phyloP scores from a whole-genome alignment of 2,329 filamentous ascomycete genomes.

The Talaromyces verruculosus region DNA sequence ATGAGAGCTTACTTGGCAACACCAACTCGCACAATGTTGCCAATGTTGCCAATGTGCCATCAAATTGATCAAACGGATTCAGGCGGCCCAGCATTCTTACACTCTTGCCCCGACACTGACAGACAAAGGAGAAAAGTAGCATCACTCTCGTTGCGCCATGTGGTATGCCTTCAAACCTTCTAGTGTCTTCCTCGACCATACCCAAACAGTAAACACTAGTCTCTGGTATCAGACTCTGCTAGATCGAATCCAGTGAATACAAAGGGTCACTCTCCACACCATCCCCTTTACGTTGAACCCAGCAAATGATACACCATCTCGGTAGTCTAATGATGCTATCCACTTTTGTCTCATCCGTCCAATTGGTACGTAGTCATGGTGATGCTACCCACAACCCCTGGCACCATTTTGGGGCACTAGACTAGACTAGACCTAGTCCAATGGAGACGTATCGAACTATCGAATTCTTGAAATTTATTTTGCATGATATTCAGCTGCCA shows the following conservation, averaged over 20 bases:
- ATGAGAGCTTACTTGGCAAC: background rate
- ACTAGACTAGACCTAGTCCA: background rate
- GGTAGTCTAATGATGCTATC: background rate
- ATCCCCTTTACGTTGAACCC: background rate
- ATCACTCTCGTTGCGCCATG: background rate
- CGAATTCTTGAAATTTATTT: background rate
- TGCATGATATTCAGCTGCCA: conserved; percentile 5
- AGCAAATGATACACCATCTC: background rate
- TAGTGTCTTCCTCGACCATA: conserved; percentile 10
- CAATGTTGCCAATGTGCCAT: background rate
- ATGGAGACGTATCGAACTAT: conserved; percentile 2
- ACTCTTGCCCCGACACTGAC: background rate
- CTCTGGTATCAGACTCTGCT: background rate
- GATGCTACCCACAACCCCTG: conserved; percentile 2
- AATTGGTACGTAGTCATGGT: background rate
- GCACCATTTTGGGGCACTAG: background rate
- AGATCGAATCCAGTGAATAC: background rate
- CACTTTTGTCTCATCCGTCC: background rate
- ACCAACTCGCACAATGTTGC: background rate
- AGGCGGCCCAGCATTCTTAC: background rate
- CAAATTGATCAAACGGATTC: background rate
- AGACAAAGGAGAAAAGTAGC: background rate
- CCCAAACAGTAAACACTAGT: background rate
- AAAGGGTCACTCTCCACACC: background rate
- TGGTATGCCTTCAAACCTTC: conserved; percentile 1